A percentile compares a stretch with the other conserved stretches of the same genome.
Conservation (phyloP, 371 early-diverging fungal genomes). For the Haplosporangium sp. region DNA sequence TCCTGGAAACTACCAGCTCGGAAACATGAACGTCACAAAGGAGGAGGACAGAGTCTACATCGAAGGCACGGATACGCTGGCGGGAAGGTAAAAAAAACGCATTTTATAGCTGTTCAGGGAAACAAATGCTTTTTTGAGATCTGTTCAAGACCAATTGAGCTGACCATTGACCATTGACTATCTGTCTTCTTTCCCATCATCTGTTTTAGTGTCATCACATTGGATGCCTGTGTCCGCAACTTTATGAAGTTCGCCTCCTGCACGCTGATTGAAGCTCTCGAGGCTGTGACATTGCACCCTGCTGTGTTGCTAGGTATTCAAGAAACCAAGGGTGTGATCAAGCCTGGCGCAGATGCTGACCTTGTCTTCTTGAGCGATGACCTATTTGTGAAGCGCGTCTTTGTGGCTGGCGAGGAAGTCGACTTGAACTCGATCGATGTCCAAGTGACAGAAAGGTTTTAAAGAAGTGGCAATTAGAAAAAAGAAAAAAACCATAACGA, state of each 20-base stretch:
- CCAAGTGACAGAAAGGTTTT: conserved; percentile 53
- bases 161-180: too few species aligned
- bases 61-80: conserved; percentile 82
- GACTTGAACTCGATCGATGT: conserved; percentile 55
- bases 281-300: conserved; percentile 88
- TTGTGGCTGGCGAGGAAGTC: conserved; percentile 81
- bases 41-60: conserved; percentile 80
- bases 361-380: conserved; percentile 80
- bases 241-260: conserved; percentile 85
- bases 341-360: conserved; percentile 85
- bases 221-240: conserved; percentile 83
- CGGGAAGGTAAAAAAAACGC: conserved; percentile 62
- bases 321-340: conserved; percentile 78
- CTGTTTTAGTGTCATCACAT: conserved; percentile 65
- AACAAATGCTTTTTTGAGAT: background rate
- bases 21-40: conserved; percentile 72
- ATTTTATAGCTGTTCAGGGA: background rate
- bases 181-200: background rate
- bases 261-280: conserved; percentile 82
- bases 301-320: conserved; percentile 81
- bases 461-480: conserved; percentile 15
- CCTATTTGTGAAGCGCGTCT: conserved; percentile 73
- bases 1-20: conserved; percentile 80
- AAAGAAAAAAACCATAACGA: background rate
- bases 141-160: too few species aligned